Conservation (phyloP, 805 yeast genomes). For the Zygotorulaspora sp. region DNA sequence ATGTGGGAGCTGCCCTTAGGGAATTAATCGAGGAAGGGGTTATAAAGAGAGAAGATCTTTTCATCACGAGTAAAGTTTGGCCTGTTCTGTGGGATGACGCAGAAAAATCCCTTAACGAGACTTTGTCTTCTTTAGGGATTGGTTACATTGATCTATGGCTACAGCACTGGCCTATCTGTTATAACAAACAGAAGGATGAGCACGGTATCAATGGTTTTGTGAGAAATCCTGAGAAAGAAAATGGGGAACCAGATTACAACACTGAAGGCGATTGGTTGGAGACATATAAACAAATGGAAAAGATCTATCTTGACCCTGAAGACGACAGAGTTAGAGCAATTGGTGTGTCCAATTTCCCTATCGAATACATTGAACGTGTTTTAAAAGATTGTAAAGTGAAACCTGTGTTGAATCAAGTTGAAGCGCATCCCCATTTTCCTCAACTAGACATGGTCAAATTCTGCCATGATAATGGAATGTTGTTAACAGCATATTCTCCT, state of each 20-base stretch:
- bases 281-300: conserved; percentile 54
- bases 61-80: conserved; percentile 72
- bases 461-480: conserved; percentile 49
- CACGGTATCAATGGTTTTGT: conserved; percentile 23
- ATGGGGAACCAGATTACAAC: conserved; percentile 35
- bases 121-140: conserved; percentile 55
- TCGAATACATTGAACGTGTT: conserved; percentile 38
- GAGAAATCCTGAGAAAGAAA: conserved; percentile 32
- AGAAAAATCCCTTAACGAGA: conserved; percentile 49
- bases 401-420: conserved; percentile 59
- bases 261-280: conserved; percentile 40
- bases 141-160: conserved; percentile 75
- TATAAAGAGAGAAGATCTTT: conserved; percentile 53
- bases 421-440: conserved; percentile 69
- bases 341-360: conserved; percentile 55
- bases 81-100: conserved; percentile 49
- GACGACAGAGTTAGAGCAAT: conserved; percentile 48
- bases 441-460: conserved; percentile 54
- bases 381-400: conserved; percentile 42
- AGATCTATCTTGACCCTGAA: conserved; percentile 26
- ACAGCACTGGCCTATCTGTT: conserved; percentile 72
- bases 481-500: conserved; percentile 56
- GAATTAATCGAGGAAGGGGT: conserved; percentile 44
- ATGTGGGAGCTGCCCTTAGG: conserved; percentile 58
- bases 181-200: conserved; percentile 28